A percentile compares a stretch with the other conserved stretches of the same genome.
Conservation (phyloP, 441 rosid genomes). For the Erodium moschatum region DNA sequence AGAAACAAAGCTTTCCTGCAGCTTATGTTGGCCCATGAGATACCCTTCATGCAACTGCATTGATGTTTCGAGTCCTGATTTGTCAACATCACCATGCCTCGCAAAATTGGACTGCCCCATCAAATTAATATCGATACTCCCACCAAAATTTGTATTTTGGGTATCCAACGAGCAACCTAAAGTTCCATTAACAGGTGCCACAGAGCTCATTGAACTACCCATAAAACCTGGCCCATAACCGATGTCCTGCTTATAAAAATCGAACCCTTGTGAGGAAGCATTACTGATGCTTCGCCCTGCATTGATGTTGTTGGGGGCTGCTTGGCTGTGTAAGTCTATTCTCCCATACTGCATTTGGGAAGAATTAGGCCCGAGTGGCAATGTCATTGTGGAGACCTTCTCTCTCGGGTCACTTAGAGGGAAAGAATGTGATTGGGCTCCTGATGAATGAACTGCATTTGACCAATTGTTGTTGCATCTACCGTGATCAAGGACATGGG, state of each 20-base stretch:
- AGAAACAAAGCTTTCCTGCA: constrained; percentile 27
- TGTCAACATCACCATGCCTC: constrained; percentile 24
- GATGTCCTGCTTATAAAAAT: constrained; percentile 25
- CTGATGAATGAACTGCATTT: constrained; percentile 32
- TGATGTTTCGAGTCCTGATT: constrained; percentile 32
- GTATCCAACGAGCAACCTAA: constrained; percentile 25
- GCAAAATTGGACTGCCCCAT: no score
- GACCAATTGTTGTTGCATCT: constrained; percentile 26
- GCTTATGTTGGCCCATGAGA: constrained; percentile 28
- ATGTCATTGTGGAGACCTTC: constrained; percentile 29
- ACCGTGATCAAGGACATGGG: constrained; percentile 30
- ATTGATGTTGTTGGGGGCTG: constrained; percentile 20
- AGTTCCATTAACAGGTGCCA: constrained; percentile 13
- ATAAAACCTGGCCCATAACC: constrained; percentile 10
- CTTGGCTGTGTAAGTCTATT: constrained; percentile 27
- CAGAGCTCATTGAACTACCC: constrained; percentile 22
- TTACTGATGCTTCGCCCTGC: background rate
- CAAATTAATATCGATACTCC: constrained; percentile 32
- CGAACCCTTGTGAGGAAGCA: constrained; percentile 28
- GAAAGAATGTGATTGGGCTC: constrained; percentile 15
- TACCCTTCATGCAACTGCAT: constrained; percentile 33
- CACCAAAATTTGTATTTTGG: constrained; percentile 27
- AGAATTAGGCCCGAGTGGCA: constrained; percentile 29
- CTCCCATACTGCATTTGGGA: constrained; percentile 24
- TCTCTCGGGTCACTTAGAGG: constrained; percentile 26